Evolutionary conservation across 768 basidiomycete species (phyloP).

Genomic region (Trametes cingulata): DNA sequence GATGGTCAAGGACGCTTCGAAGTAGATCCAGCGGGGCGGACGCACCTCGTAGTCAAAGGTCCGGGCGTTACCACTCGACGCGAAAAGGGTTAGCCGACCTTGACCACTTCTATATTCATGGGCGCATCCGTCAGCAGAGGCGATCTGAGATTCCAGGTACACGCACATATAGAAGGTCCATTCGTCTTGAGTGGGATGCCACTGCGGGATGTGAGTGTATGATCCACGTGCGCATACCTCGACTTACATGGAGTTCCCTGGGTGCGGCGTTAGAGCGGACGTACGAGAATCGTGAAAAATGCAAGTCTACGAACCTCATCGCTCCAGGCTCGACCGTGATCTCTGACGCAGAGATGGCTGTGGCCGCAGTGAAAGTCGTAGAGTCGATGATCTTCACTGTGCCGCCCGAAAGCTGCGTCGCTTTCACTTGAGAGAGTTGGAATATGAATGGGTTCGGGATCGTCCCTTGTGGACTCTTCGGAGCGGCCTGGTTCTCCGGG

Average conservation of each 20-base stretch:
- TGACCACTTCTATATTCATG: slow-evolving; percentile 36
- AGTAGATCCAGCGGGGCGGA: not conserved
- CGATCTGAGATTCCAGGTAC: not conserved
- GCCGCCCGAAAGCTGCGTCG: slow-evolving; percentile 49
- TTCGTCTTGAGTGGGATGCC: slow-evolving; percentile 69
- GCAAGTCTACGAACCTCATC: slow-evolving; percentile 46
- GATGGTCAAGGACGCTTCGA: not conserved
- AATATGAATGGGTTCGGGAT: slow-evolving; percentile 47
- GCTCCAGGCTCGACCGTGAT: slow-evolving; percentile 58
- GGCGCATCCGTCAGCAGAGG: not conserved
- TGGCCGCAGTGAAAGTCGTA: slow-evolving; percentile 48
- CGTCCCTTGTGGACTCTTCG: slow-evolving; percentile 44
- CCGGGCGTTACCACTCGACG: slow-evolving; percentile 39
- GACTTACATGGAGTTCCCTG: slow-evolving; percentile 56
- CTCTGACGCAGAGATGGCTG: slow-evolving; percentile 52
- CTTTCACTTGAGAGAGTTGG: slow-evolving; percentile 46
- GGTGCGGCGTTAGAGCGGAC: slow-evolving; percentile 19
- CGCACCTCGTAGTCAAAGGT: slow-evolving; percentile 48
- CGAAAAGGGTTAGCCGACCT: slow-evolving; percentile 46
- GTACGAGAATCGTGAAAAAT: not conserved
- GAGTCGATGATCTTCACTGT: slow-evolving; percentile 52
- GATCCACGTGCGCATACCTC: not conserved
- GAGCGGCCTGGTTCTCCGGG: slow-evolving; percentile 35
- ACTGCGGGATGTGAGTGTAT: slow-evolving; percentile 37
- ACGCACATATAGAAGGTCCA: slow-evolving; percentile 61